These are phyloP conservation scores for Lophiotrema nucula DNA, from an alignment of 495 filamentous ascomycete genomes.

Conservation along the genomic window DNA sequence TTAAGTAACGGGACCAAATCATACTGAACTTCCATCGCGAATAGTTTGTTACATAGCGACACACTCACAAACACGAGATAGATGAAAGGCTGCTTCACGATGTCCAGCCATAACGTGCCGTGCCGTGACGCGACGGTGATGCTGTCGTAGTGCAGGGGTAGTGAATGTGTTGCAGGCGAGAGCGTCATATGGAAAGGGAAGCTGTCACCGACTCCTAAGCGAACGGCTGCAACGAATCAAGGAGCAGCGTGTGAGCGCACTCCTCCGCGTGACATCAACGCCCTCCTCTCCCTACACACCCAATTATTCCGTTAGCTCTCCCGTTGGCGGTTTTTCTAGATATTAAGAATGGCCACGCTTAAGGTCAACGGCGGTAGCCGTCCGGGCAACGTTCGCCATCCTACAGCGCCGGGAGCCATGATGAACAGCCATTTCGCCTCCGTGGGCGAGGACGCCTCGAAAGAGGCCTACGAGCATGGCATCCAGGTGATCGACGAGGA, in stretches of 20 bases:
- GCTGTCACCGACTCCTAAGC: conserved; percentile 18
- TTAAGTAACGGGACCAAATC: too few relatives aligned
- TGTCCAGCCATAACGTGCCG: too few relatives aligned
- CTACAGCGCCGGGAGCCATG: conserved; percentile 57
- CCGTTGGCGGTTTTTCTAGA: background rate
- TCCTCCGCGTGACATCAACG: conserved; percentile 35
- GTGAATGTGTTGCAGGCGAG: background rate
- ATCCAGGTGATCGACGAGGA: conserved; percentile 96
- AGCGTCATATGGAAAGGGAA: background rate
- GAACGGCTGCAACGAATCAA: conserved; percentile 13
- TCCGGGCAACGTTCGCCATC: conserved; percentile 29
- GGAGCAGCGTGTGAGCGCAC: conserved; percentile 5
- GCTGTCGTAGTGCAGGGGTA: too few relatives aligned
- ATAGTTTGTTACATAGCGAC: too few relatives aligned
- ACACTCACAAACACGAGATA: too few relatives aligned
- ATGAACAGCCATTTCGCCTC: conserved; percentile 88
- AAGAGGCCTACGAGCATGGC: conserved; percentile 81
- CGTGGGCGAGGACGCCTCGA: conserved; percentile 63
- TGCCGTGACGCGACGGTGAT: too few relatives aligned
- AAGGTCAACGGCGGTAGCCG: conserved; percentile 33
- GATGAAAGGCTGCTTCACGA: too few relatives aligned
- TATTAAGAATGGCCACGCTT: conserved; percentile 11
- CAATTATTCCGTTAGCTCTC: conserved; percentile 20
- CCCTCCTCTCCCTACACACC: conserved; percentile 2
- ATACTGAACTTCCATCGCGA: too few relatives aligned